A percentile compares a stretch with the other conserved stretches of the same genome.
Evolutionary conservation across 179 eudicot genomes (phyloP).

Genomic region (Amaranthus tricolor): DNA sequence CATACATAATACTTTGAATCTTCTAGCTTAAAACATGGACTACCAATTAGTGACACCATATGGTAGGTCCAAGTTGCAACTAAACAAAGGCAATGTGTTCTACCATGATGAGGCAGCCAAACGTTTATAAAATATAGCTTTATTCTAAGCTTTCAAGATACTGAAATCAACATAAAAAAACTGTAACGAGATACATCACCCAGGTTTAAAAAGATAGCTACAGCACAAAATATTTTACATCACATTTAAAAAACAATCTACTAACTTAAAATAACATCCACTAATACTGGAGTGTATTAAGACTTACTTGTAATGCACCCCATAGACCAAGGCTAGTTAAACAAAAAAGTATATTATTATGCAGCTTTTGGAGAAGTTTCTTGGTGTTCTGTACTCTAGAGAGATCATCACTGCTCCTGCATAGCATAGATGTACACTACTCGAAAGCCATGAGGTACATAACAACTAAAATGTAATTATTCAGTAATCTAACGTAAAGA

Average conservation of each 20-base stretch:
- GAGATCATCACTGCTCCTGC: conserved; percentile 39
- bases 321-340: conserved; percentile 74
- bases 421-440: conserved; percentile 59
- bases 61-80: too few species aligned
- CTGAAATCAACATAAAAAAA: neutral
- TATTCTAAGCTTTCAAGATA: too few species aligned
- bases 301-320: conserved; percentile 67
- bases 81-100: neutral
- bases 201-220: neutral
- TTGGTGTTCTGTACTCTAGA: conserved; percentile 43
- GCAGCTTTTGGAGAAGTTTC: conserved; percentile 58
- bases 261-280: neutral
- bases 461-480: conserved; percentile 9
- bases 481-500: conserved; percentile 6
- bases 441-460: conserved; percentile 32
- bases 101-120: neutral
- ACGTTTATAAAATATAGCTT: too few species aligned
- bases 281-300: neutral
- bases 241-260: neutral
- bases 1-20: neutral
- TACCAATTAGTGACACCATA: too few species aligned
- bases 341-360: conserved; percentile 57
- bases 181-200: neutral
- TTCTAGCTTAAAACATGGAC: too few species aligned
- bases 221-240: neutral